Conservation (phyloP, 768 basidiomycete genomes). For the Pleurotus tuoliensis region DNA sequence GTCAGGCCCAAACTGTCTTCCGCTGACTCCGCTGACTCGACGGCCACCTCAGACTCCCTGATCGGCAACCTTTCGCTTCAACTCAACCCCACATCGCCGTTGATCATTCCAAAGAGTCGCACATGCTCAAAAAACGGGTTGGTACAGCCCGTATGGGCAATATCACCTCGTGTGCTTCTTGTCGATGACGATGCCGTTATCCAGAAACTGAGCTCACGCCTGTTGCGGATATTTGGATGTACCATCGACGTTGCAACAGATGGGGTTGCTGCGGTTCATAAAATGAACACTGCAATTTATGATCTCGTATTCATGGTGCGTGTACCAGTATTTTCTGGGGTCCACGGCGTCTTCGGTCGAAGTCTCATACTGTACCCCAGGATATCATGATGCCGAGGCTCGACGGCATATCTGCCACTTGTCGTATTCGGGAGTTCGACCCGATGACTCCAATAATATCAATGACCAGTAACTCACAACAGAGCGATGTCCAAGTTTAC, state of each 20-base stretch:
- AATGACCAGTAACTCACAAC: slow-evolving; percentile 3
- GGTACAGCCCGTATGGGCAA: slow-evolving; percentile 1
- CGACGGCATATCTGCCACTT: slow-evolving; percentile 3
- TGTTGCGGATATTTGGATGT: slow-evolving; percentile 4
- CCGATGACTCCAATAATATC: slow-evolving; percentile 2
- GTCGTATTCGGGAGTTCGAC: slow-evolving; percentile 1
- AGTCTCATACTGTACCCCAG: neutral
- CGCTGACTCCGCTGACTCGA: neutral
- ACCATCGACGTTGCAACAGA: slow-evolving; percentile 1
- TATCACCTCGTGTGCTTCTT: slow-evolving; percentile 4
- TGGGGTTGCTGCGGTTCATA: slow-evolving; percentile 1
- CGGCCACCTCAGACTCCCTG: neutral
- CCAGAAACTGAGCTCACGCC: slow-evolving; percentile 3
- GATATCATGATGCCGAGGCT: slow-evolving; percentile 7
- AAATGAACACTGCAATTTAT: slow-evolving; percentile 3
- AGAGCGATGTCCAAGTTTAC: slow-evolving; percentile 5
- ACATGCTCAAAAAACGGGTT: neutral
- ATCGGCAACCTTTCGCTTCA: neutral
- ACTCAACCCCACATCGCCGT: neutral
- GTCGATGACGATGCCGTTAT: slow-evolving; percentile 4
- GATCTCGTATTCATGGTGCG: slow-evolving; percentile 7
- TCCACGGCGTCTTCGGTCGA: no score
- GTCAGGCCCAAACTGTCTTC: neutral
- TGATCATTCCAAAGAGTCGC: neutral
- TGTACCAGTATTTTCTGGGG: neutral